Base-by-base conservation (phyloP, 345 rosid genomes). In the Erodium maritimum region DNA sequence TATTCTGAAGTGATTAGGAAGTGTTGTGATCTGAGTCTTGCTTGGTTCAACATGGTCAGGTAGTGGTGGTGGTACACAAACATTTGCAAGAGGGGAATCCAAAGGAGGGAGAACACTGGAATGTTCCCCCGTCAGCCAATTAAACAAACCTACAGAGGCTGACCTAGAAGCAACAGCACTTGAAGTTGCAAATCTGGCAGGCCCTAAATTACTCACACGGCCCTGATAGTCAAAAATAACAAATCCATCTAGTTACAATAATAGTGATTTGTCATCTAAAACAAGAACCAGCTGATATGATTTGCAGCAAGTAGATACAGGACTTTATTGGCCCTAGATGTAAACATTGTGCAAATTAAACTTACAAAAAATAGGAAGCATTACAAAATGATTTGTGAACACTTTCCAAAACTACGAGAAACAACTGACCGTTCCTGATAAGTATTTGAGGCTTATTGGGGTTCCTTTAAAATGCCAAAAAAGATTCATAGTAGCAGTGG, bases 41-140 rank as follows among this genome's bases (percentile, higher is more conserved):
- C 73, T 74, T 1, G 91, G 91, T 69, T 83, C 79, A 23, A 83
- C 79, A 66, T 72, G 70, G 72, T 93, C 96, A 17, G 90, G 73
- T 21, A 89, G 71, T 19, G 90, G 21, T 46, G 87, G 82, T 19
- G 96, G 95, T 24, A 82, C 70, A 25, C 75, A 50, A 63, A 89
- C 84, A 62, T 81, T 91, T 5, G 65, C 60, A 46, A 93, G 75
- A 19, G 91, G 89, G 51, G 68, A 70, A 59, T 72, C 73, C 59
- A 89, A 65, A 42, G 48, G 14, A 0, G 61, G 22, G 33, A 61
- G 37, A 0, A 5, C 9, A 71, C 37, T 61, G 61, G 88, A 76
- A 1, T 69, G 58, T 7, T 69, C 80, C 22, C 95, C 97, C 9
- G 80, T 75, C 63, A 83, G 68, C 97, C 95, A 81, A 65, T 88